A percentile compares a stretch with the other conserved stretches of the same genome.
Conservation (phyloP, 1,139 yeast genomes). For the Candida smagusa region DNA sequence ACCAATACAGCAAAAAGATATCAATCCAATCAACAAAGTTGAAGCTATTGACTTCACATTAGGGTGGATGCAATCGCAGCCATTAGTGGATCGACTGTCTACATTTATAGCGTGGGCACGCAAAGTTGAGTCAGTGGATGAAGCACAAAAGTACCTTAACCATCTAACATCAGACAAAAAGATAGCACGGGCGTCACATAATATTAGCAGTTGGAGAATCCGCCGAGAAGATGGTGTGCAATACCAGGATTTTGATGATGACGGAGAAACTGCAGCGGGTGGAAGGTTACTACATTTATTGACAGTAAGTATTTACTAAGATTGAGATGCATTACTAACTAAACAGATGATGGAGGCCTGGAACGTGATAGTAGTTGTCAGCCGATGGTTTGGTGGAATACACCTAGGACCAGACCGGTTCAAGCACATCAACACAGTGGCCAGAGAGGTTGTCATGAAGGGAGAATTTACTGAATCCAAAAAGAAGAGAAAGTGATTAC, state of each 20-base stretch:
- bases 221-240: slow-evolving; percentile 49
- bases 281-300: slow-evolving; percentile 77
- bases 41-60: slow-evolving; percentile 43
- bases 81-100: slow-evolving; percentile 79
- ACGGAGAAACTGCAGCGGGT: slow-evolving; percentile 97
- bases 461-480: slow-evolving; percentile 48
- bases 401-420: slow-evolving; percentile 92
- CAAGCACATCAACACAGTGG: slow-evolving; percentile 86
- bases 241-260: slow-evolving; percentile 89
- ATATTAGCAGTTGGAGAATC: slow-evolving; percentile 85
- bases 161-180: slow-evolving; percentile 60
- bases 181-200: slow-evolving; percentile 68
- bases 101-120: slow-evolving; percentile 79
- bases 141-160: slow-evolving; percentile 55
- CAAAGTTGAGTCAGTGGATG: slow-evolving; percentile 56
- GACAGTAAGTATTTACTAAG: slow-evolving; percentile 39
- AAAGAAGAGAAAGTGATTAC: slow-evolving; percentile 6
- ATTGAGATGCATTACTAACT: slow-evolving; percentile 20
- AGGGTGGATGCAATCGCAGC: slow-evolving; percentile 77
- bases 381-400: slow-evolving; percentile 92
- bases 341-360: slow-evolving; percentile 67
- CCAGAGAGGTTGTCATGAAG: slow-evolving; percentile 74
- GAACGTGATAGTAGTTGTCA: slow-evolving; percentile 84
- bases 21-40: slow-evolving; percentile 1
- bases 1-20: slow-evolving; percentile 2